Evolutionary conservation across 2,329 filamentous ascomycete species (phyloP), one percentile per base, ranked within the genome.

Genomic region (Penicillium rolfsii): DNA sequence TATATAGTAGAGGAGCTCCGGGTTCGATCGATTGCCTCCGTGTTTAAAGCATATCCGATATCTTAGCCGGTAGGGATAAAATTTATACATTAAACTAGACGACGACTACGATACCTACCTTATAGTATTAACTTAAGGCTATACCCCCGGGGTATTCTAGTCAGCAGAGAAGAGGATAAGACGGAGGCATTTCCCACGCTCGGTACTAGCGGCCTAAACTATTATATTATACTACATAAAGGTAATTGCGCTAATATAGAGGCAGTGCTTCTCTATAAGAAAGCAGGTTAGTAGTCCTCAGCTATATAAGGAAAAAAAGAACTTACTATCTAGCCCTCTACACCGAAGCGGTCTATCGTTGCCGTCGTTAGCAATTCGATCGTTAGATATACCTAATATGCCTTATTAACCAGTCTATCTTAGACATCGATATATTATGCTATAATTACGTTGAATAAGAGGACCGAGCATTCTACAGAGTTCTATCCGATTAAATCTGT

Each of bases 1-100:
- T 4, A 50, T 50, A 9, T 50, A 11, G 48, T 50, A 4, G 48
- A 50, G 35, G 48, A 50, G 48, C 48, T 50, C 48, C 35, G 35
- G 9, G 26, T 50, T 50, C 28, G 48, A 50, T 33, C 48, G 16
- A 22, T 50, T 26, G 16, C 19, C 19, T 50, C 48, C 19, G 35
- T 35, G 19, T 35, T 50, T 4, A 50, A 50, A 5, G 48, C 19
- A 19, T 4, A 50, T 35, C 48, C 48, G 28, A 50, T 14, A 28
- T 4, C 28, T 35, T 28, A 28, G 22, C 48, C 5, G 2, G 48
- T 28, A 22, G 48, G 35, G 35, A 22, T 50, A 5, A 50, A 12
- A 19, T 50, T 50, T 9, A 50, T 50, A 11, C 28, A 28, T 1
- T 4, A 50, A 7, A 50, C 35, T 50, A 9, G 26, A 19, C 30